Base-by-base conservation (phyloP, 192 early-diverging fungal species). In the Podila horticola region DNA sequence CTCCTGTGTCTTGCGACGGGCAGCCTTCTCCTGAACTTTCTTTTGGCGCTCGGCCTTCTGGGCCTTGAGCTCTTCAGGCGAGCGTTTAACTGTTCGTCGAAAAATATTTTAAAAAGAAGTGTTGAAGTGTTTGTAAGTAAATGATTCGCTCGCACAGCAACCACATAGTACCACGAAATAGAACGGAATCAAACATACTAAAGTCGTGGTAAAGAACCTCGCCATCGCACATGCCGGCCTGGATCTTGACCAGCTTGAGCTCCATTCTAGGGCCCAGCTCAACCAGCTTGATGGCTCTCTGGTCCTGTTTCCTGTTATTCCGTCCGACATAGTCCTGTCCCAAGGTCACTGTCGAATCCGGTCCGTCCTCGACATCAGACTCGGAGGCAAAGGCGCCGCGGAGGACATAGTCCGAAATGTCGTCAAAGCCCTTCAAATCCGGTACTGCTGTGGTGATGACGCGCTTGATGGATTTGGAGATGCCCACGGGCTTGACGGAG, bases 261-360 rank as follows among this genome's bases (percentile, higher is more conserved):
- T 94, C 90, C 91, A 99, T 90, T 33, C 97, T 88, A 29, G 98
- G 98, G 2, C 98, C 98, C 7, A 98, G 76, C 85, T 99, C 98
- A 20, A 89, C 79, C 28, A 99, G 85, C 26, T 91, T 88, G 22
- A 99, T 91, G 0, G 96, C 95, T 30, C 97, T 85, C 69, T 96
- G 93, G 81, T 97, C 93, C 71, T 91, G 77, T 66, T 87, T 87
- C 64, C 77, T 86, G 85, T 95, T 95, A 51, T 88, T 88, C 34
- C 90, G 86, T 31, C 94, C 95, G 15, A 93, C 79, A 69, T 93
- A 96, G 75, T 95, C 92, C 76, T 97, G 93, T 10, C 93, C 73
- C 50, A 98, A 83, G 13, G 92, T 93, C 20, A 99, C 93, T 24
- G 92, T 93, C n/a, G 89, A 89, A 57, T 97, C 95, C 0, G 93